Evolutionary conservation across 1,284 basidiomycete species (phyloP), one percentile per base, ranked within the genome.

Genomic region (Cryptococcus neoformans): DNA sequence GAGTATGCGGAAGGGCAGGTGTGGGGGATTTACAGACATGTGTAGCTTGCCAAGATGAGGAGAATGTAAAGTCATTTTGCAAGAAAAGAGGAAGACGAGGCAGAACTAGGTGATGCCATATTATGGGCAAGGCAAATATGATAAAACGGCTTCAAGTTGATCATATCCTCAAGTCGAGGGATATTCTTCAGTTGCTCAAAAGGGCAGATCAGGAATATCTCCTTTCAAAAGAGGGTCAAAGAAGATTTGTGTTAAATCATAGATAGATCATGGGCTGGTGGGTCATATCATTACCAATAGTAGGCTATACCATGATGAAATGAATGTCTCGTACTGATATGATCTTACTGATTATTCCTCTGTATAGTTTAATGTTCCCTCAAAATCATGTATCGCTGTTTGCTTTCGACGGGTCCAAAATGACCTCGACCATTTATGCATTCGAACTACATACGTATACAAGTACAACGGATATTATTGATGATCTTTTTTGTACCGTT

Each of bases 21-120:
- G 17, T 54, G 57, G 1, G 1, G 65, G 56, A 50, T 4, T 39
- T 50, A 8, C 47, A 36, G 12, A 62, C 49, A 9, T 46, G 45
- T 8, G 16, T 50, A 3, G 53, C 62, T 0, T 72, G 74, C 72
- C 72, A 76, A 0, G 56, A 49, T 5, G 59, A 49, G 10, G 46
- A 9, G 1, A 36, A 21, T 9, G 53, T 53, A 40, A 74, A 62
- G 39, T 59, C 59, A 0, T 39, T 49, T 53, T 64, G 65, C 11
- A 73, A 46, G 42, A 67, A 68, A 0, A 16, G 1, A 1, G 72
- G 72, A 4, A 72, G 47, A 21, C 57, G 62, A 2, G 73, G 72
- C 11, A 72, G 49, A 28, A 74, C 21, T 4, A 73, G 54, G 49
- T 67, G 67, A 21, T 62, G 61, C 38, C 59, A 66, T 2, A 66